These are phyloP conservation scores for Stylonectria norvegica DNA, from an alignment of 2,329 filamentous ascomycete genomes.

Conservation along the genomic window DNA sequence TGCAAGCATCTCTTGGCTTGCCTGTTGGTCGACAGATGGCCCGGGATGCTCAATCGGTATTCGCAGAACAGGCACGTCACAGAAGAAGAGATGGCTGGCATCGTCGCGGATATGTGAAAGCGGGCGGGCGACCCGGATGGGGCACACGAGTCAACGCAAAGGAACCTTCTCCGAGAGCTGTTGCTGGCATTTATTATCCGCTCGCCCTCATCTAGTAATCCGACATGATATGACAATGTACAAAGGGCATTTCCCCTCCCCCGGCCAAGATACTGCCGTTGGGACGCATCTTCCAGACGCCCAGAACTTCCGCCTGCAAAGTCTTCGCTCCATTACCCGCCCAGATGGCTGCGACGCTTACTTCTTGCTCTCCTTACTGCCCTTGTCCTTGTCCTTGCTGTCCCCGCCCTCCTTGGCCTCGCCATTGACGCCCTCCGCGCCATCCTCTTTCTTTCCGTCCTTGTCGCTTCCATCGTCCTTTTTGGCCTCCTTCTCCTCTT, in stretches of 20 bases:
- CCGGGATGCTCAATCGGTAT: slow-evolving; percentile 51
- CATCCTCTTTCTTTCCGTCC: slow-evolving; percentile 58
- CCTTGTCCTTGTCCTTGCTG: slow-evolving; percentile 55
- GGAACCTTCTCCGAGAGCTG: background rate
- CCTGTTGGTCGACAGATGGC: slow-evolving; percentile 66
- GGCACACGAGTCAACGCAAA: too few relatives aligned
- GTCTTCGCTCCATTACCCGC: background rate
- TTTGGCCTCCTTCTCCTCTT: slow-evolving; percentile 90
- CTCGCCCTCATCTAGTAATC: slow-evolving; percentile 22
- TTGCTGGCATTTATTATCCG: slow-evolving; percentile 22
- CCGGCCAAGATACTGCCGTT: slow-evolving; percentile 15
- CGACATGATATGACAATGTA: slow-evolving; percentile 30
- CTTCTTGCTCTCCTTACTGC: slow-evolving; percentile 47
- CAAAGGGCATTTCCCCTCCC: slow-evolving; percentile 24
- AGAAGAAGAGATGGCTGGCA: slow-evolving; percentile 69
- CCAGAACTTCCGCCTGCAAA: slow-evolving; percentile 16
- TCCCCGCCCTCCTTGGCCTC: slow-evolving; percentile 49
- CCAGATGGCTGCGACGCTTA: slow-evolving; percentile 6
- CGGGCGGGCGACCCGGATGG: slow-evolving; percentile 1
- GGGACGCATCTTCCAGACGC: slow-evolving; percentile 22
- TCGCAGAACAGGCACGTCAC: slow-evolving; percentile 53
- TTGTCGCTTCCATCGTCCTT: slow-evolving; percentile 65
- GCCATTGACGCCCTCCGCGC: slow-evolving; percentile 37
- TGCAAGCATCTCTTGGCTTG: slow-evolving; percentile 93
- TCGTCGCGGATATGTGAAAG: slow-evolving; percentile 47